Percentiles rank a stretch among this genome's conserved stretches.
These are phyloP conservation scores for Ambrosiella cleistominuta DNA, from an alignment of 2,329 filamentous ascomycete species.

Conservation along the genomic window DNA sequence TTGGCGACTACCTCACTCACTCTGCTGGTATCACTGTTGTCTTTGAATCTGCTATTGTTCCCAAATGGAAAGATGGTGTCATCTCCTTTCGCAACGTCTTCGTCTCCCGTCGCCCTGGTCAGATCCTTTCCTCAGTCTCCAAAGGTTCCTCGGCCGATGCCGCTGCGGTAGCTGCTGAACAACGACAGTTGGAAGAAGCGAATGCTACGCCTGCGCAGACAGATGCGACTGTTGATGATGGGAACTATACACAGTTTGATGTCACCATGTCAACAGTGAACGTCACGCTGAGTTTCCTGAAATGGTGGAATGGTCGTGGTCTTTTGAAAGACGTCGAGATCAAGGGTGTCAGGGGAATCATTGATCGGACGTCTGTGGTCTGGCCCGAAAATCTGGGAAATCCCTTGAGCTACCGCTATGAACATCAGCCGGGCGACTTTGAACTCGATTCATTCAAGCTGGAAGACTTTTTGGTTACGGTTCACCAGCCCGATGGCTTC, in stretches of 20 bases:
- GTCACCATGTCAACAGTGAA: constrained; percentile 89
- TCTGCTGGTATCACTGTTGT: constrained; percentile 86
- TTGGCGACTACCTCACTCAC: constrained; percentile 88
- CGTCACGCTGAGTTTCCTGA: constrained; percentile 90
- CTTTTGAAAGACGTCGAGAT: constrained; percentile 83
- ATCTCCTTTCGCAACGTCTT: constrained; percentile 96
- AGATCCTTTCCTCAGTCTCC: constrained; percentile 63
- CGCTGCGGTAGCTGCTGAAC: constrained; percentile 68
- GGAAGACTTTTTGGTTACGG: constrained; percentile 77
- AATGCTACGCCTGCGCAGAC: constrained; percentile 16
- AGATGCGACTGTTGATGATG: constrained; percentile 53
- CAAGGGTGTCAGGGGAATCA: constrained; percentile 77
- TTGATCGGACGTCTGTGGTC: constrained; percentile 71
- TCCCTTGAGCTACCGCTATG: constrained; percentile 71
- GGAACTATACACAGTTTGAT: constrained; percentile 96
- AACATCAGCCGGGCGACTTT: constrained; percentile 82
- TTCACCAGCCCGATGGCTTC: constrained; percentile 80
- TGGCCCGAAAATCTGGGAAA: constrained; percentile 51
- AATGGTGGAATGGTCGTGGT: constrained; percentile 97
- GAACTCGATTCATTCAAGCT: constrained; percentile 95
- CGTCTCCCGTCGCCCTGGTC: constrained; percentile 76
- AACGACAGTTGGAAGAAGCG: constrained; percentile 34
- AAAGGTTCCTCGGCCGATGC: constrained; percentile 79
- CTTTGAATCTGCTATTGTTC: constrained; percentile 94
- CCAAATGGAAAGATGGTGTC: constrained; percentile 85